Evolutionary conservation across 208 protist species (phyloP).

Genomic region (Phytomonas sp.): DNA sequence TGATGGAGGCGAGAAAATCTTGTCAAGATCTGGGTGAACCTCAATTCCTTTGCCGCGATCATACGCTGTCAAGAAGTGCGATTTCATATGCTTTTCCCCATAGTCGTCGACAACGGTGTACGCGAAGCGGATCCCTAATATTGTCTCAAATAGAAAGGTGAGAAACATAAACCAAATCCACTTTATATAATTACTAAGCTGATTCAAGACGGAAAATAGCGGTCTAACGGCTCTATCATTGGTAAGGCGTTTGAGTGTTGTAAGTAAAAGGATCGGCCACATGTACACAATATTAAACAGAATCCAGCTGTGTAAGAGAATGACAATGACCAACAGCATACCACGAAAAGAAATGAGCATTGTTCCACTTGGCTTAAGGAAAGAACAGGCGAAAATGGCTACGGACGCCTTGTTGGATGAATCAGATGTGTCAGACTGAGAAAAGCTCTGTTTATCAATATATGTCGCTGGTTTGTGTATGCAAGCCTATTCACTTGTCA

Average conservation of each 20-base stretch:
- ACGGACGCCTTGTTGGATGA: not conserved
- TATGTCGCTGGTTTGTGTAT: not conserved
- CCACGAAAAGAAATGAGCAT: conserved; percentile 37
- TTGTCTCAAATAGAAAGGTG: conserved; percentile 33
- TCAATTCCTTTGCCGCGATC: conserved; percentile 9
- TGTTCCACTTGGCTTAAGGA: conserved; percentile 1
- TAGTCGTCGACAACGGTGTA: conserved; percentile 59
- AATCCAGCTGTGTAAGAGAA: conserved; percentile 9
- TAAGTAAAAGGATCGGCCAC: conserved; percentile 18
- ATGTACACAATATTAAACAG: conserved; percentile 18
- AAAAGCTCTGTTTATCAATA: conserved; percentile 2
- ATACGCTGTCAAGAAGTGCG: conserved; percentile 11
- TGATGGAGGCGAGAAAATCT: conserved; percentile 28
- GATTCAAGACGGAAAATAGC: conserved; percentile 20
- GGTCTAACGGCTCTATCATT: conserved; percentile 8
- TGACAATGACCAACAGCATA: conserved; percentile 14
- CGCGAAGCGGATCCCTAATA: conserved; percentile 38
- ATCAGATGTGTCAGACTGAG: not conserved
- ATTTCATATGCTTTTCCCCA: conserved; percentile 29
- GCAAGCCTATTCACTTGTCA: not conserved
- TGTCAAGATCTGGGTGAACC: conserved; percentile 14
- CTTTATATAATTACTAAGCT: conserved; percentile 25
- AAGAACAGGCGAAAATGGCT: conserved; percentile 4
- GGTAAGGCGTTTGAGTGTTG: conserved; percentile 24
- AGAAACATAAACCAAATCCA: conserved; percentile 38